Evolutionary conservation across 1,284 basidiomycete genomes (phyloP), one percentile per base, ranked within the genome.

Genomic region (Amylostereum areolatum): DNA sequence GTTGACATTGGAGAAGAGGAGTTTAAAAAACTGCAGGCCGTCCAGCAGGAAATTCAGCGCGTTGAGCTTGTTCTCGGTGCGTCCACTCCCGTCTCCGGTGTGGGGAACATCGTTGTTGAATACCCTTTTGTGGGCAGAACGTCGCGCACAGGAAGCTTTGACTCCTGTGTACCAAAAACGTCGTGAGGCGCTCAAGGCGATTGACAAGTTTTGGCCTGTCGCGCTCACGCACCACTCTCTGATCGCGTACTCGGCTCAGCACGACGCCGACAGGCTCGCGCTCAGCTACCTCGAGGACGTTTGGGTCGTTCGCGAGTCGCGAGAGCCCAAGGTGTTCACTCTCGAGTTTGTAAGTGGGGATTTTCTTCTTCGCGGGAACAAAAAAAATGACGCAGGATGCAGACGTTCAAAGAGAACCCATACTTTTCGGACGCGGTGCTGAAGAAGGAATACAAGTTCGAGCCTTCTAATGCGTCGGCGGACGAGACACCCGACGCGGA

Each of bases 361-460:
- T 44, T 33, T 50, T 43, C 34, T 40, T 39, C 28, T 35, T 18
- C 48, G 8, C 42, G 29, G 18, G 18, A 18, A 18, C 18, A 18
- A 18, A 18, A 18, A 18, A 18, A 18, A 18, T 18, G 18, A 18
- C 18, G 18, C 18, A 18, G 18, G 18, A 41, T 58, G 49, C 56
- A 91, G 88, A 62, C 86, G 62, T 92, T 91, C 74, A 88, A 85
- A 63, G 77, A 88, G 61, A 92, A 92, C 69, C 85, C 86, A 24
- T 88, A 80, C 69, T 92, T 92, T 69, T 70, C 71, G 25, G 81
- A 92, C 66, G 70, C 70, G 45, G 76, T 89, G 35, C 66, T 92
- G 60, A 87, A 78, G 64, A 92, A 92, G 69, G 84, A 83, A 63
- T 92, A 81, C 73, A 85, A 82, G 64, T 86, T 80, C 62, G 64